Percentiles rank a stretch among this genome's conserved stretches.
Conservation (phyloP, 2,329 filamentous ascomycete species). For the Torrubiellomyces zombiae region DNA sequence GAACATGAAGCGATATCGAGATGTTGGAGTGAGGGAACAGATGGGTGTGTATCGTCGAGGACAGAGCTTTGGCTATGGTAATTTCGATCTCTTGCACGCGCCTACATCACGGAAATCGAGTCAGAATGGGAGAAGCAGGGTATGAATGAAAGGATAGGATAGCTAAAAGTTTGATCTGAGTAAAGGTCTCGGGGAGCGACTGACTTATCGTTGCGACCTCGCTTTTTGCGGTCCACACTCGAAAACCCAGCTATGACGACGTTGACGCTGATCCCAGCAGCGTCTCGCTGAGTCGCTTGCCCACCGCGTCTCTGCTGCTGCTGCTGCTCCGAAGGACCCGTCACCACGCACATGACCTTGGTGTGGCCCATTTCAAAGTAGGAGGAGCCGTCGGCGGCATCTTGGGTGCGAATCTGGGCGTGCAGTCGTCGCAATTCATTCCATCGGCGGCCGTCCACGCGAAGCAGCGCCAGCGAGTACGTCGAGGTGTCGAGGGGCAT, state of each 20-base stretch:
- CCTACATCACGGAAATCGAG: slow-evolving; percentile 25
- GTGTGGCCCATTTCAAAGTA: slow-evolving; percentile 97
- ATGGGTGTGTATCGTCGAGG: slow-evolving; percentile 64
- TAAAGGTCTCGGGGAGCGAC: slow-evolving; percentile 18
- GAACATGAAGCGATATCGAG: slow-evolving; percentile 65
- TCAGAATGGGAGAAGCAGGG: neutral
- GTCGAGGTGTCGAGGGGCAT: slow-evolving; percentile 95
- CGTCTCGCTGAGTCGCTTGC: slow-evolving; percentile 28
- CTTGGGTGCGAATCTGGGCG: slow-evolving; percentile 82
- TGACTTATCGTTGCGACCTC: slow-evolving; percentile 63
- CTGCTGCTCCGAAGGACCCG: slow-evolving; percentile 59
- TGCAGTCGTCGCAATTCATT: slow-evolving; percentile 85
- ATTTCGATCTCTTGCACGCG: slow-evolving; percentile 67
- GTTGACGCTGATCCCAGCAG: slow-evolving; percentile 54
- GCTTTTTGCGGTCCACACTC: slow-evolving; percentile 67
- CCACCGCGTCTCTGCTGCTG: slow-evolving; percentile 16
- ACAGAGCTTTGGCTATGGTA: slow-evolving; percentile 62
- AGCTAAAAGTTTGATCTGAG: too few species aligned
- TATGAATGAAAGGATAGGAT: too few species aligned
- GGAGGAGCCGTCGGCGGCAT: slow-evolving; percentile 79
- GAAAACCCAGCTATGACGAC: slow-evolving; percentile 80
- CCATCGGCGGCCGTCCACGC: slow-evolving; percentile 78
- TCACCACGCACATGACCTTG: slow-evolving; percentile 84
- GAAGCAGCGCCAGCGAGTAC: slow-evolving; percentile 71
- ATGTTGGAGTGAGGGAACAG: slow-evolving; percentile 83